Base-by-base conservation (phyloP, 768 basidiomycete genomes). In the Lactarius sanguifluus region DNA sequence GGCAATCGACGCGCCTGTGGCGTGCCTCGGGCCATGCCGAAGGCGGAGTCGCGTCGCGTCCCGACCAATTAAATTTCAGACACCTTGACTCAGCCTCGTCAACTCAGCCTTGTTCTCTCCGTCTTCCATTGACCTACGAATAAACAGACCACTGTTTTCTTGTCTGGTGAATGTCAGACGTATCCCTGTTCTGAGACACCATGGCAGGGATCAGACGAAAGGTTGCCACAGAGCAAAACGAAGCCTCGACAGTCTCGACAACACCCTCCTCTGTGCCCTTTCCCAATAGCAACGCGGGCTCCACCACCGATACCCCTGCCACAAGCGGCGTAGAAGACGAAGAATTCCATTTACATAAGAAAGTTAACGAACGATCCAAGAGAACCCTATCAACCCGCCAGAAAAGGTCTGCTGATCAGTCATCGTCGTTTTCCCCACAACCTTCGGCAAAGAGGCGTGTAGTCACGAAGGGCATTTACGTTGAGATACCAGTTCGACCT, bases 391-490 rank as follows among this genome's bases (percentile, higher is more conserved):
- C 43, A 52, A 63, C 12, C 12, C 62, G 66, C 54, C 64, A 57
- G 47, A 69, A 72, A 54, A 69, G 69, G 64, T 69, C 69, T 47
- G 70, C 54, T 62, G 59, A 79, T 45, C 81, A 81, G 45, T 80
- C 59, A 20, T 12, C 59, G 40, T 80, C 59, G 15, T n/a, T 59
- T 63, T 67, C 62, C 10, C 25, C 55, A 62, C 66, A 57, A 64
- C 67, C 70, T 45, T 62, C 66, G 10, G 45, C 71, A 20, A 75
- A 74, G 59, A 72, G 70, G 16, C 69, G 73, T 59, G 64, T 56
- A 20, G 40, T 59, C 52, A 58, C n/a, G 58, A 64, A 61, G 25
- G n/a, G 38, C 9, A 69, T 67, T 32, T 74, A 59, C 54, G 72
- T 75, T 25, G 74, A 75, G 57, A 70, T 75, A 8, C n/a, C 68